Evolutionary conservation across 805 yeast species (phyloP).

Genomic region (Ogataea pini): DNA sequence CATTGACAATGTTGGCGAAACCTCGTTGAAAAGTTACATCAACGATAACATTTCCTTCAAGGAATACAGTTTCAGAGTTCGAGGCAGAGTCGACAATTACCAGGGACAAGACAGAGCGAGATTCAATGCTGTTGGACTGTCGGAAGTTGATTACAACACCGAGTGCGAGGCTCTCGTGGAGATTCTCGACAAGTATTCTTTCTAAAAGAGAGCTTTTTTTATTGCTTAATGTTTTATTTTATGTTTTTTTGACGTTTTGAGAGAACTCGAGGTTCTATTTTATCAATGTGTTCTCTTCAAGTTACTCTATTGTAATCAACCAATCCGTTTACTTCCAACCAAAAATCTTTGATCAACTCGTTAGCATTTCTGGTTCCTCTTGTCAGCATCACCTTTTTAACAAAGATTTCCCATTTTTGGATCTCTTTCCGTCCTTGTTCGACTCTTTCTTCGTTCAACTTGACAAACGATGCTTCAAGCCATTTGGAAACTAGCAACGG

Average conservation of each 20-base stretch:
- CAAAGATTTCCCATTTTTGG: conserved; percentile 42
- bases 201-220: conserved; percentile 25
- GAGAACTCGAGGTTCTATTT: too few species aligned
- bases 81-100: conserved; percentile 82
- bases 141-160: conserved; percentile 52
- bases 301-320: conserved; percentile 42
- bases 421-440: conserved; percentile 28
- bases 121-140: conserved; percentile 61
- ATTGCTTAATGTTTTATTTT: too few species aligned
- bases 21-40: conserved; percentile 32
- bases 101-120: conserved; percentile 77
- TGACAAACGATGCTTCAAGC: conserved; percentile 38
- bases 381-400: conserved; percentile 58
- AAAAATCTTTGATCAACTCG: conserved; percentile 57
- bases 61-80: conserved; percentile 72
- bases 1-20: conserved; percentile 47
- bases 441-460: conserved; percentile 31
- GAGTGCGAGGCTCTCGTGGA: conserved; percentile 62
- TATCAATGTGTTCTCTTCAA: too few species aligned
- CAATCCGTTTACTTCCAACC: conserved; percentile 63
- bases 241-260: too few species aligned
- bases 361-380: conserved; percentile 66
- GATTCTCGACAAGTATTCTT: conserved; percentile 39
- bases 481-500: conserved; percentile 48
- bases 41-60: conserved; percentile 50